phyloP scores from a whole-genome alignment of 129 eudicot genomes.

The Centaurea solstitialis region DNA sequence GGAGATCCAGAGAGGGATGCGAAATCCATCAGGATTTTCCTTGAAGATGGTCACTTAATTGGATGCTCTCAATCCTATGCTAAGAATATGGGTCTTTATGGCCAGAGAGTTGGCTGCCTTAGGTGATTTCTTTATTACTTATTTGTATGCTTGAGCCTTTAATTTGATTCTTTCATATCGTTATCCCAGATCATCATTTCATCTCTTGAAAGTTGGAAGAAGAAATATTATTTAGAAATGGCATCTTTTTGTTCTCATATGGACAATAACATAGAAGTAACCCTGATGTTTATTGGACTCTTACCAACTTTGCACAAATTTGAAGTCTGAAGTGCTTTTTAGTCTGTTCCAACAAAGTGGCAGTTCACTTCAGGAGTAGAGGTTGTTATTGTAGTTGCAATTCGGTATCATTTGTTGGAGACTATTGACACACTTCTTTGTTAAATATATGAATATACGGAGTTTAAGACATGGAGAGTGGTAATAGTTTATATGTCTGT shows the following conservation, averaged over 20 bases:
- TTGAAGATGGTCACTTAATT: conserved; percentile 85
- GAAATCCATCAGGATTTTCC: conserved; percentile 83
- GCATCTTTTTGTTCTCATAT: not conserved
- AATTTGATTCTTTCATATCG: not conserved
- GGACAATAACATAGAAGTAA: not conserved
- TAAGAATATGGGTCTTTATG: conserved; percentile 99
- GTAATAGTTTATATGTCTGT: not conserved
- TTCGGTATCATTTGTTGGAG: not conserved
- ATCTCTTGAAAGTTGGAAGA: not conserved
- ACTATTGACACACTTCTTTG: not conserved
- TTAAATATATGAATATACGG: not conserved
- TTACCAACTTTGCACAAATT: not conserved
- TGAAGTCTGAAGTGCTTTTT: not conserved
- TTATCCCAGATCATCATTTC: not conserved
- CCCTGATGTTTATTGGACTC: not conserved
- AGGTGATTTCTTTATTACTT: conserved; percentile 45
- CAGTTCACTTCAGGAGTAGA: not conserved
- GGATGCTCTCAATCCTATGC: conserved; percentile 96
- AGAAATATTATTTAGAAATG: not conserved
- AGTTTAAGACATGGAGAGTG: not conserved
- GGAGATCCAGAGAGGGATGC: conserved; percentile 98
- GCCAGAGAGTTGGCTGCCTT: conserved; percentile 96
- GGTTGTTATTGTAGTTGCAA: not conserved
- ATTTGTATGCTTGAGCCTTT: not conserved
- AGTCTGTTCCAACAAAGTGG: not conserved